Evolutionary conservation across 2,329 filamentous ascomycete genomes (phyloP), one percentile per base, ranked within the genome.

Genomic region (Pseudocercospora macadamiae): DNA sequence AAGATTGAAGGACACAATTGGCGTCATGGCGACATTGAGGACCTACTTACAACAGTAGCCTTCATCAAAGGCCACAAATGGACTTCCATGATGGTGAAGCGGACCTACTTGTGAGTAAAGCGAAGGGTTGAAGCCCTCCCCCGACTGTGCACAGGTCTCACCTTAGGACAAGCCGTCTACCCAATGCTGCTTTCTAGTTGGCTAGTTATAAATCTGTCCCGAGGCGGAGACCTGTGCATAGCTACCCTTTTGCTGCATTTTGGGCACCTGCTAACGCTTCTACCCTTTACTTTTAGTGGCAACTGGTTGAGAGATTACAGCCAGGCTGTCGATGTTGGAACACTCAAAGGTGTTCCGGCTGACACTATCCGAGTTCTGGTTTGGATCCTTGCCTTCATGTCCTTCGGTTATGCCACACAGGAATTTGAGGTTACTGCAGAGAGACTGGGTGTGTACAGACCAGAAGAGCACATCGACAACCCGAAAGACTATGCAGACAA

Each of bases 401-500:
- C 76, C 44, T 84, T 84, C 64, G 82, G 82, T 16, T 84, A 83
- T 67, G 82, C 80, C 7, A 84, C 82, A 14, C 77, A 75, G 53
- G 82, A 84, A 63, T 84, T 84, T 60, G 82, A 84, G 64, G 82
- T 84, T 42, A 84, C 82, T 0, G 70, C 76, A 3, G 80, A 83
- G 36, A 72, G 82, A 34, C 74, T 84, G 6, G 82, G 82, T 28
- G 73, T 71, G 56, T 79, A 79, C 61, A 68, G 80, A 28, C 81
- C 81, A 14, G 80, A 82, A 58, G 82, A 84, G 66, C 82, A 84
- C 62, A 82, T 83, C 51, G 80, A 81, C 66, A 81, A 80, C 55
- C 78, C 78, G 2, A 76, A 73, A 48, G 70, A 79, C 57, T 96
- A 96, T 71, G 91, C 90, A 48, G 92, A 97, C 68, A 90, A 91